Evolutionary conservation across 1,284 basidiomycete species (phyloP).

Genomic region (Trametes pubescens): DNA sequence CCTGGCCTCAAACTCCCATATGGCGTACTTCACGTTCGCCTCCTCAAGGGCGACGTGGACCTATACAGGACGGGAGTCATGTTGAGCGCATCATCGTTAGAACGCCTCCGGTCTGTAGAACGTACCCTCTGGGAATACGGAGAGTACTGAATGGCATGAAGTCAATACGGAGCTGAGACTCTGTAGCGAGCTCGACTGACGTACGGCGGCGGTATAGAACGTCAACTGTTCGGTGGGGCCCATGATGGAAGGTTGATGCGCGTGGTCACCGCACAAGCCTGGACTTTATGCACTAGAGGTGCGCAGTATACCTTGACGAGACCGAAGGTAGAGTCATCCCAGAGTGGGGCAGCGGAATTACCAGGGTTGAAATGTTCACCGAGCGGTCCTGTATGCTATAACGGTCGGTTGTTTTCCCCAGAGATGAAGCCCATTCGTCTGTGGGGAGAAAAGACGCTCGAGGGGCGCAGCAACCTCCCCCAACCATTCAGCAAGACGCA

Average conservation of each 20-base stretch:
- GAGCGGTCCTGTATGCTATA: no score
- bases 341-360: not conserved
- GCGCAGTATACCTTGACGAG: no score
- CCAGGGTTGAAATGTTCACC: not conserved
- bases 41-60: slow-evolving; percentile 22
- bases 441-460: no score
- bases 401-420: no score
- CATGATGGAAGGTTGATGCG: not conserved
- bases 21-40: slow-evolving; percentile 31
- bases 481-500: no score
- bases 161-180: not conserved
- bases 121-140: slow-evolving; percentile 5
- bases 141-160: slow-evolving; percentile 1
- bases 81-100: no score
- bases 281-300: not conserved
- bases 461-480: no score
- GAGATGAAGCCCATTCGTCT: no score
- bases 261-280: no score
- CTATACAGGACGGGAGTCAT: not conserved
- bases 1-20: slow-evolving; percentile 31
- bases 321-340: not conserved
- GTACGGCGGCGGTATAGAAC: slow-evolving; percentile 7
- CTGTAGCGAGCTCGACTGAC: not conserved
- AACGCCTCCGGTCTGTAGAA: not conserved
- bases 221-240: slow-evolving; percentile 7